Evolutionary conservation across 1,139 yeast genomes (phyloP), one percentile per base, ranked within the genome.

Genomic region (Kodamaea derodonti): DNA sequence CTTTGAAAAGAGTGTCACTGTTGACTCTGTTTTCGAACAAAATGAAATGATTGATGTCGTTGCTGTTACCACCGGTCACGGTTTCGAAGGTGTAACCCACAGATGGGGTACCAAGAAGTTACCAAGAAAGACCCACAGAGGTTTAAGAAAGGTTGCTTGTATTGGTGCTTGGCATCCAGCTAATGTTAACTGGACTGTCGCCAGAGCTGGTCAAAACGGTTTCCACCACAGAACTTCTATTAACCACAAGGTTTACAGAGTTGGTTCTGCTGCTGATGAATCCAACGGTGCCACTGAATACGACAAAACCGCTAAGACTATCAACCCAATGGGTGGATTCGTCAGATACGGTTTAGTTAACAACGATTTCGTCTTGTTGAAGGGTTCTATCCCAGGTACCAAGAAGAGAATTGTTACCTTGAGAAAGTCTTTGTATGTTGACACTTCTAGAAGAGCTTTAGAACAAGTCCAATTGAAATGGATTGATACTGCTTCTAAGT

Each of bases 111-210:
- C 98, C 84, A 94, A 90, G 92, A 88, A 85, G 82, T 80, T 92
- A 62, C 98, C 99, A 77, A 88, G 99, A 82, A 92, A 92, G 95
- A 92, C 99, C 71, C 99, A 92, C 78, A 88, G 97, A 84, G 99
- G 99, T 92, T 82, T 90, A 71, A 88, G 99, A 84, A 94, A 94
- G 88, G 98, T 92, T 75, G 99, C 98, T 69, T 92, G 99, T 88
- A 94, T 92, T 67, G 99, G 99, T 84, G 97, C 99, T 69, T 92
- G 99, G 99, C 98, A 92, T 80, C 98, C 98, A 75, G 84, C 96
- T 77, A 95, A 92, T 80, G 99, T 92, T 68, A 78, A 82, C 76
- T 92, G 95, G 95, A 85, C 97, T 67, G 98, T 92, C 75, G 97
- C 98, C 63, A 88, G 99, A 79, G 97, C 98, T 62, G 99, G 99